Percentiles rank a stretch among this genome's conserved stretches.
These are phyloP conservation scores for Lithohypha guttulata DNA, from an alignment of 2,329 filamentous ascomycete species.

Conservation along the genomic window DNA sequence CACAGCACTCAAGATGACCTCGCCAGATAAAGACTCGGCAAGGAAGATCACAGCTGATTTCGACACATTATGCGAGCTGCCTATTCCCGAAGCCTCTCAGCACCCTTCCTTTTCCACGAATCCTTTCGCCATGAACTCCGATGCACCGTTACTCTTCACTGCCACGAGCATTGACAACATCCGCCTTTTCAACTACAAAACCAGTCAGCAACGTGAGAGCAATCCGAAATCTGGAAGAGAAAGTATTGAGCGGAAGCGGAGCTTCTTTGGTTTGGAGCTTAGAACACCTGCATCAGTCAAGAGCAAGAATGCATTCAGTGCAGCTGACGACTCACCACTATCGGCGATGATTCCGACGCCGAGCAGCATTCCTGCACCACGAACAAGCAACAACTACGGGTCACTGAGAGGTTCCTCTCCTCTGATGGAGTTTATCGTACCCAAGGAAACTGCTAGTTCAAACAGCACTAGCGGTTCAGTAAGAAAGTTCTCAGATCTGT, in stretches of 20 bases:
- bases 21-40: constrained; percentile 5
- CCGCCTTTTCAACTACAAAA: background rate
- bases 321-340: constrained; percentile 11
- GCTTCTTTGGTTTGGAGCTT: constrained; percentile 6
- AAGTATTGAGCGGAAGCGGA: constrained; percentile 6
- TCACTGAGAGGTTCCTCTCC: background rate
- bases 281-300: constrained; percentile 6
- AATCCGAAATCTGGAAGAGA: background rate
- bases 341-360: constrained; percentile 2
- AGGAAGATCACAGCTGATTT: constrained; percentile 11
- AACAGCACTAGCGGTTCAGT: constrained; percentile 4
- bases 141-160: constrained; percentile 17
- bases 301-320: constrained; percentile 7
- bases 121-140: constrained; percentile 13
- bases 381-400: constrained; percentile 2
- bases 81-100: constrained; percentile 16
- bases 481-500: constrained; percentile 18
- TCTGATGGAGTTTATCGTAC: constrained; percentile 10
- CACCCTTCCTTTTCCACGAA: constrained; percentile 15
- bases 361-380: constrained; percentile 4
- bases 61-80: constrained; percentile 11
- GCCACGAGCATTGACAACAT: constrained; percentile 14
- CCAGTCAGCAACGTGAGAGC: background rate
- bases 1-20: constrained; percentile 6
- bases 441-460: constrained; percentile 9